A percentile compares a stretch with the other conserved stretches of the same genome.
These are phyloP conservation scores for Opeltia flavorubescens DNA, from an alignment of 495 filamentous ascomycete species.

Conservation along the genomic window DNA sequence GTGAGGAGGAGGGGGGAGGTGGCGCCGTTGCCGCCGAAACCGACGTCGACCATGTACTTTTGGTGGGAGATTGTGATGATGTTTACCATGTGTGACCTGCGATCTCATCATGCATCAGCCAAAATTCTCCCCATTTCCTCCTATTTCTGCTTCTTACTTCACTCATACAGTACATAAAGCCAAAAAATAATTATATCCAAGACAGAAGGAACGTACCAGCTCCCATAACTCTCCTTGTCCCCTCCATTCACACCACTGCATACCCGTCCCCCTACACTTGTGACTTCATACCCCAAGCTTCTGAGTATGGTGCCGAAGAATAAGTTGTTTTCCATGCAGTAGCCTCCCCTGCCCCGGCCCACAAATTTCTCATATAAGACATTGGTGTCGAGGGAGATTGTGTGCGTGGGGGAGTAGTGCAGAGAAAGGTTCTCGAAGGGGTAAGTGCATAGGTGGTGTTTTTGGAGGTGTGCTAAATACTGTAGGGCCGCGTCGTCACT, in stretches of 20 bases:
- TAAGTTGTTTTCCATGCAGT: conserved; percentile 63
- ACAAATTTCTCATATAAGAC: conserved; percentile 54
- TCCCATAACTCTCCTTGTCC: conserved; percentile 24
- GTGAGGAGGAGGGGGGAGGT: conserved; percentile 37
- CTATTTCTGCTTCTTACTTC: background rate
- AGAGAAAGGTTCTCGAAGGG: conserved; percentile 57
- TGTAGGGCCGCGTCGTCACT: too few species aligned
- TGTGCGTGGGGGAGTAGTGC: conserved; percentile 38
- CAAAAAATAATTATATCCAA: background rate
- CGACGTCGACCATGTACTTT: conserved; percentile 54
- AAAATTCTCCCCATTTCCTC: background rate
- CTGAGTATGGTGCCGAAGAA: conserved; percentile 52
- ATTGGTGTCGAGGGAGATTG: conserved; percentile 39
- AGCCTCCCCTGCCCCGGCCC: conserved; percentile 47
- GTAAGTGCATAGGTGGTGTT: conserved; percentile 40
- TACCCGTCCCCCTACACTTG: conserved; percentile 30
- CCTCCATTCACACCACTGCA: conserved; percentile 16
- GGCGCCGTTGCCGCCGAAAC: conserved; percentile 51
- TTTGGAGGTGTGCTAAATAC: conserved; percentile 11
- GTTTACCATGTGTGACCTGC: conserved; percentile 56
- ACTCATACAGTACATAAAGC: background rate
- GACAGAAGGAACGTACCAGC: conserved; percentile 19
- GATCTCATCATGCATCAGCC: background rate
- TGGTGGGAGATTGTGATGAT: conserved; percentile 40
- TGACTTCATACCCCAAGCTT: conserved; percentile 44